phyloP scores from a whole-genome alignment of 139 green algal species.

The Axilococcus clingmanii region DNA sequence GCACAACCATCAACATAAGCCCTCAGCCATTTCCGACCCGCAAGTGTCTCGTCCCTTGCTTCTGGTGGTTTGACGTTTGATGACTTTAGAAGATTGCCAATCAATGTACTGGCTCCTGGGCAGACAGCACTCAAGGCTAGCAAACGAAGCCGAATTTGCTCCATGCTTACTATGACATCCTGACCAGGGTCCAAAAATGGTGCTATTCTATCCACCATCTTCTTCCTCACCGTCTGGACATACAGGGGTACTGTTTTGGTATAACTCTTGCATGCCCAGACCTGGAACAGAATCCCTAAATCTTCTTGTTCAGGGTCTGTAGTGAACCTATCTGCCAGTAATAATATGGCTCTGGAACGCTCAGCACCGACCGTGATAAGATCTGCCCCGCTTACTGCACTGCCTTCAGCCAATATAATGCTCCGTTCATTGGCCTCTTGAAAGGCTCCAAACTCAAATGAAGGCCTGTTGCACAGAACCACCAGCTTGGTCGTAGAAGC shows the following conservation, averaged over 20 bases:
- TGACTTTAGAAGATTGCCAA: slow-evolving; percentile 57
- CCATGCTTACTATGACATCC: slow-evolving; percentile 54
- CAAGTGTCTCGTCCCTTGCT: slow-evolving; percentile 22
- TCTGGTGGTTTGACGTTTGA: slow-evolving; percentile 20
- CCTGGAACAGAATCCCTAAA: slow-evolving; percentile 65
- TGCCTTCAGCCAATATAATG: slow-evolving; percentile 66
- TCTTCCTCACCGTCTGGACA: slow-evolving; percentile 57
- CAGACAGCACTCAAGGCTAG: slow-evolving; percentile 57
- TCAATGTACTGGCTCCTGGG: slow-evolving; percentile 63
- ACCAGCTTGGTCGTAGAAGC: slow-evolving; percentile 35
- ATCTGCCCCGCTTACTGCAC: slow-evolving; percentile 50
- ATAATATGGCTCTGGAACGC: slow-evolving; percentile 34
- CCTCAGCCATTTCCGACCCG: slow-evolving; percentile 57
- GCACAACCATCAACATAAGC: slow-evolving; percentile 65
- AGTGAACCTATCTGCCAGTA: slow-evolving; percentile 66
- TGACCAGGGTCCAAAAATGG: slow-evolving; percentile 65
- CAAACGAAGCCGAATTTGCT: slow-evolving; percentile 51
- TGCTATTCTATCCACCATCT: slow-evolving; percentile 38
- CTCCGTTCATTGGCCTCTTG: slow-evolving; percentile 66
- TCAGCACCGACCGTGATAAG: slow-evolving; percentile 38
- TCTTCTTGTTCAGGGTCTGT: slow-evolving; percentile 55
- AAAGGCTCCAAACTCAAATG: slow-evolving; percentile 63
- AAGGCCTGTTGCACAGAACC: slow-evolving; percentile 51
- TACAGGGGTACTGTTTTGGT: slow-evolving; percentile 68
- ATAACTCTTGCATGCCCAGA: slow-evolving; percentile 74